Base-by-base conservation (phyloP, 495 filamentous ascomycete species). In the Sordaria brevicollis region DNA sequence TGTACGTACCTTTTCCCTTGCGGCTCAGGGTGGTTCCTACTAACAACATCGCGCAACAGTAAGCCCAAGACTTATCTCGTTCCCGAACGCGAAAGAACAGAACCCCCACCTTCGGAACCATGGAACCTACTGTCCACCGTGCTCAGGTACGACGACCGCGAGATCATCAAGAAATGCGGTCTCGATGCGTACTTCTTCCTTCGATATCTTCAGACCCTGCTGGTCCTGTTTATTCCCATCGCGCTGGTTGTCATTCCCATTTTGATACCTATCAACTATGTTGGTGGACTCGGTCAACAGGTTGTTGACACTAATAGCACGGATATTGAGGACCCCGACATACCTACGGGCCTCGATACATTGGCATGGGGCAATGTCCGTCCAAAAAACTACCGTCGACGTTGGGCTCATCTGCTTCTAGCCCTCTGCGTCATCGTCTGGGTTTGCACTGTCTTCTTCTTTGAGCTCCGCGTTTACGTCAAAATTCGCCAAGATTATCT, bases 161-260 rank as follows among this genome's bases (percentile, higher is more conserved):
- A 97, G 72, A 90, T 97, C 76, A 95, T 97, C 71, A 89, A 92
- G 41, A 97, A 97, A 80, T 97, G 93, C 78, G 95, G 95, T 6
- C 86, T 99, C 41, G 95, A 99, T 80, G 94, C 96, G 74, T 99
- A 97, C 83, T 96, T 99, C 80, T 99, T 98, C 81, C 85, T 99
- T 1, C 92, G 96, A 68, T 99, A 96, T 77, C 85, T 99, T 17
- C 92, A 94, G 68, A 95, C 96, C 78, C 87, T 99, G 3, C 86
- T 99, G 39, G 91, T 96, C 76, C 94, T 97, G 71, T 98, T 98
- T 75, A 78, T 95, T 21, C 91, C 93, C 8, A 83, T 96, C 68
- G 91, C 90, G 29, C 65, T 90, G 21, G 76, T 97, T 35, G 89
- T 97, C 34, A 82, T 98, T 31, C 96, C 95, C 0, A 89, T 97